Evolutionary conservation across 805 yeast genomes (phyloP).

Genomic region (Candida alai): DNA sequence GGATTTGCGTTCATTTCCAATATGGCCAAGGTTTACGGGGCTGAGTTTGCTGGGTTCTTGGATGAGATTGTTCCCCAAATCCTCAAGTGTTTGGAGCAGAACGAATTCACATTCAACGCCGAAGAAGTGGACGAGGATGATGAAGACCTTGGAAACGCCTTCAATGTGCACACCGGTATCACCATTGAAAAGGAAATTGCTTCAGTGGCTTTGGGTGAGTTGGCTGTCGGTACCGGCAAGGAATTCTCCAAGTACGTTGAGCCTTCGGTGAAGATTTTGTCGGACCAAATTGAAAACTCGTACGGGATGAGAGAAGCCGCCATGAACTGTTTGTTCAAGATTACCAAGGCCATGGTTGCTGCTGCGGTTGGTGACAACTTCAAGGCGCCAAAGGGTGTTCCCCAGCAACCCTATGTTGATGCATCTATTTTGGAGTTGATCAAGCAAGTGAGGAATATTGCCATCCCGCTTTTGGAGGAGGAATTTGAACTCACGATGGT

Average conservation of each 20-base stretch:
- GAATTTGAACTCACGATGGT: conserved; percentile 87
- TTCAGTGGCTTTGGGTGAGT: conserved; percentile 82
- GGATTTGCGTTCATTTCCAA: conserved; percentile 91
- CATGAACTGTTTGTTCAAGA: conserved; percentile 75
- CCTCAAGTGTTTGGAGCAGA: conserved; percentile 77
- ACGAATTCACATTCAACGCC: conserved; percentile 69
- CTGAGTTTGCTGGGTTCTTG: conserved; percentile 83
- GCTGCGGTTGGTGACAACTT: conserved; percentile 46
- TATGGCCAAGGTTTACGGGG: conserved; percentile 92
- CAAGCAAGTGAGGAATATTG: conserved; percentile 60
- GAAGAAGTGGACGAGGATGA: conserved; percentile 46
- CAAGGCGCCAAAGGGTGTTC: conserved; percentile 61
- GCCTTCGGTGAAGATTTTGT: conserved; percentile 56
- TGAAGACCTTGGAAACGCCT: conserved; percentile 57
- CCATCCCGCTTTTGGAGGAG: conserved; percentile 60
- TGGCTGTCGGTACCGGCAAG: conserved; percentile 82
- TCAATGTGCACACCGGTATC: conserved; percentile 84
- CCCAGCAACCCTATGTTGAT: conserved; percentile 57
- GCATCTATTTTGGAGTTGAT: conserved; percentile 55
- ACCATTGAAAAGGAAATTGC: conserved; percentile 96
- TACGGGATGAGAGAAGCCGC: conserved; percentile 92
- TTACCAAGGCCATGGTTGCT: conserved; percentile 65
- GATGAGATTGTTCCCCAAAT: conserved; percentile 80
- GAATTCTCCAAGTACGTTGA: conserved; percentile 77
- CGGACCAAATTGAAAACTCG: conserved; percentile 76